Evolutionary conservation across 805 yeast genomes (phyloP).

Genomic region (Pichia occidentalis): DNA sequence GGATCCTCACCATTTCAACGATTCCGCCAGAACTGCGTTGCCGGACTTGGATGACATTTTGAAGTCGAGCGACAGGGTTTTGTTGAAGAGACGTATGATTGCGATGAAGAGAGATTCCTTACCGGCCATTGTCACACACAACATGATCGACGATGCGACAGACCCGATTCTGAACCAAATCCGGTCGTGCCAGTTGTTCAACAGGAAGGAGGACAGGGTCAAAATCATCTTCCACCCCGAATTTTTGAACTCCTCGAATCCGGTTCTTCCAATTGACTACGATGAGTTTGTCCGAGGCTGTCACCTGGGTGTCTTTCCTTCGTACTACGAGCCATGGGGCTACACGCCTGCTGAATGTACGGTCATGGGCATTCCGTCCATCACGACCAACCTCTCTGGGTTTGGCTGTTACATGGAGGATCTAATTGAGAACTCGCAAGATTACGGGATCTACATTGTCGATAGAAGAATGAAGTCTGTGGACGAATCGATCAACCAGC

Average conservation of each 20-base stretch:
- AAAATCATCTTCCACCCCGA: slow-evolving; percentile 97
- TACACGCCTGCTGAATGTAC: slow-evolving; percentile 99
- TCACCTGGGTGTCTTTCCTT: slow-evolving; percentile 96
- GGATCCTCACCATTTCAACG: slow-evolving; percentile 36
- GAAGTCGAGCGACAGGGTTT: slow-evolving; percentile 80
- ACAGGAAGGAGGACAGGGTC: slow-evolving; percentile 83
- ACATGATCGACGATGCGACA: slow-evolving; percentile 85
- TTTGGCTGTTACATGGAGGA: slow-evolving; percentile 99
- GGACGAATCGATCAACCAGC: slow-evolving; percentile 88
- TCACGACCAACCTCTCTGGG: slow-evolving; percentile 92
- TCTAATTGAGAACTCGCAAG: slow-evolving; percentile 85
- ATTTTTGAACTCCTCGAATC: slow-evolving; percentile 89
- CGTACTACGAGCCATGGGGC: slow-evolving; percentile 99
- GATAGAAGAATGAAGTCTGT: slow-evolving; percentile 90
- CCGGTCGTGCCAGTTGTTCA: slow-evolving; percentile 85
- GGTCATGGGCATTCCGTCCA: slow-evolving; percentile 98
- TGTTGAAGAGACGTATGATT: slow-evolving; percentile 84
- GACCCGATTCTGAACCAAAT: slow-evolving; percentile 92
- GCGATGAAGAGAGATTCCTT: slow-evolving; percentile 84
- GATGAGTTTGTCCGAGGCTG: slow-evolving; percentile 98
- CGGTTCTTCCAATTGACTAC: slow-evolving; percentile 86
- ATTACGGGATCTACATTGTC: slow-evolving; percentile 95
- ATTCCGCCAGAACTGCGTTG: slow-evolving; percentile 42
- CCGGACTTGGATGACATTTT: slow-evolving; percentile 75
- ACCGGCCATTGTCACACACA: slow-evolving; percentile 96